These are phyloP conservation scores for Erythrophleum ivorense DNA, from an alignment of 331 rosid genomes.

Conservation along the genomic window DNA sequence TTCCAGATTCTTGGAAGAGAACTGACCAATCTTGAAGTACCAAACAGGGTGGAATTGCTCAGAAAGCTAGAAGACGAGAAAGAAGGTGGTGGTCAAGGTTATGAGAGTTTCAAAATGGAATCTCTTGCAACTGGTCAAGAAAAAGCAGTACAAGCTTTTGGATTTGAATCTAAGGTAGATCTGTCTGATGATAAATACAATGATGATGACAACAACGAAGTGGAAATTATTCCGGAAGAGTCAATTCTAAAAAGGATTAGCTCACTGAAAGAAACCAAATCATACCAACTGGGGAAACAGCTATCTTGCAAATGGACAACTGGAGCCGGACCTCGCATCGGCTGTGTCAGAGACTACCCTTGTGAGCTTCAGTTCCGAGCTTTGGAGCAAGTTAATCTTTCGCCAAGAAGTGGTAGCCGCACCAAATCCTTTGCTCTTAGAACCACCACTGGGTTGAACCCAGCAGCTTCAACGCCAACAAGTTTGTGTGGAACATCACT, in stretches of 20 bases:
- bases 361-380: constrained; percentile 84
- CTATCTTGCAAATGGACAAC: constrained; percentile 98
- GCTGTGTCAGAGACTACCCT: constrained; percentile 94
- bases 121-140: constrained; percentile 35
- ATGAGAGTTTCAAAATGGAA: constrained; percentile 28
- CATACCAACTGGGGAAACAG: constrained; percentile 90
- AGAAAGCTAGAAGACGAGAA: constrained; percentile 48
- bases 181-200: constrained; percentile 42
- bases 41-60: constrained; percentile 41
- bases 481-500: constrained; percentile 18
- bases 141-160: constrained; percentile 26
- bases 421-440: constrained; percentile 46
- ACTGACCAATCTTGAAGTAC: constrained; percentile 64
- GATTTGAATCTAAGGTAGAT: constrained; percentile 38
- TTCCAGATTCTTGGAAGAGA: constrained; percentile 42
- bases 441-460: constrained; percentile 42
- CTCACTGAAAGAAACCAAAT: constrained; percentile 76
- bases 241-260: constrained; percentile 78
- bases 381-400: constrained; percentile 82
- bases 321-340: constrained; percentile 95
- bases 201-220: constrained; percentile 39
- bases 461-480: constrained; percentile 44
- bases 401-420: constrained; percentile 66
- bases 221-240: constrained; percentile 67
- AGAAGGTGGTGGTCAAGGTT: constrained; percentile 19